Percentiles rank a stretch among this genome's conserved stretches.
phyloP scores from a whole-genome alignment of 352 stramenopile species.

The Globisporangium irregulare region DNA sequence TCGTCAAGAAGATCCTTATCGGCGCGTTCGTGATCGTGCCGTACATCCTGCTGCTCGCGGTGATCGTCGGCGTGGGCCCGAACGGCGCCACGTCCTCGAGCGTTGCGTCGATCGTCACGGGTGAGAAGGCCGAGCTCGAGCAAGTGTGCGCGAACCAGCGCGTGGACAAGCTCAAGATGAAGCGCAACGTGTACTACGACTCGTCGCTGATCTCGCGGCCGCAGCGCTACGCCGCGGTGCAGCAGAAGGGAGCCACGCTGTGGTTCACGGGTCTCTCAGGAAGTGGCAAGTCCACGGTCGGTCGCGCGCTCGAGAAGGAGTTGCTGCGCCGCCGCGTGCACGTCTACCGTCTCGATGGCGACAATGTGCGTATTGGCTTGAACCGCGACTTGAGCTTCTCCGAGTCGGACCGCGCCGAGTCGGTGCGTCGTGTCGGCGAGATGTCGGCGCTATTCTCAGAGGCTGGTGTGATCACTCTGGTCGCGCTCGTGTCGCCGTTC shows the following conservation, averaged over 20 bases:
- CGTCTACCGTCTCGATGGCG: conserved; percentile 97
- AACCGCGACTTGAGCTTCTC: conserved; percentile 97
- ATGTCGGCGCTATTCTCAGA: conserved; percentile 96
- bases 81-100: background rate
- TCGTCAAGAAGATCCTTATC: conserved; percentile 58
- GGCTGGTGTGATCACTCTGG: conserved; percentile 96
- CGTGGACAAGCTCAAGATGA: conserved; percentile 62
- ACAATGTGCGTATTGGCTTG: conserved; percentile 98
- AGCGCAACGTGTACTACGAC: conserved; percentile 84
- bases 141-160: conserved; percentile 55
- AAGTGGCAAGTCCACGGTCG: conserved; percentile 98
- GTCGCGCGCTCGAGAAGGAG: conserved; percentile 94
- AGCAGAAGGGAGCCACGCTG: conserved; percentile 97
- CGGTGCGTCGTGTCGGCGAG: conserved; percentile 95
- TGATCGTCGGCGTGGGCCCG: conserved; percentile 36
- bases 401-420: conserved; percentile 94
- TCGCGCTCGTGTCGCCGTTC: conserved; percentile 97
- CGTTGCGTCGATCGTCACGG: conserved; percentile 18
- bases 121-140: conserved; percentile 26
- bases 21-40: conserved; percentile 48
- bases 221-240: conserved; percentile 65
- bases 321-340: conserved; percentile 94
- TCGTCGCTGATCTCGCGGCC: conserved; percentile 64
- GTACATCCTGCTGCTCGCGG: conserved; percentile 58
- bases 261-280: conserved; percentile 98